Evolutionary conservation across 495 filamentous ascomycete genomes (phyloP), one percentile per base, ranked within the genome.

Genomic region (Hypomontagnella submonticulosa): DNA sequence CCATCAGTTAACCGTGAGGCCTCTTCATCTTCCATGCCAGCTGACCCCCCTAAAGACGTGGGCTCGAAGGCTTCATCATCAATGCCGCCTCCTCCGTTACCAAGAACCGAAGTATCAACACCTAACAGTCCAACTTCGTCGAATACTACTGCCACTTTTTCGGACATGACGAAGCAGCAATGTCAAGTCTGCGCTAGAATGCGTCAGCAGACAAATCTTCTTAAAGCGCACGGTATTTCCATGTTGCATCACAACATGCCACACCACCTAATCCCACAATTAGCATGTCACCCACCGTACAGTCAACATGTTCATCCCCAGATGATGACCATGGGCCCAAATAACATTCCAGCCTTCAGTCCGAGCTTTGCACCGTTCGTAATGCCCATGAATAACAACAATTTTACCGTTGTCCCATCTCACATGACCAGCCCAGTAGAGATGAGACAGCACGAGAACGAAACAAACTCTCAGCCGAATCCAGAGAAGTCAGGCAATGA

Each of bases 131-230:
- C 33, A 43, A 37, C 9, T 58, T 18, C 10, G 34, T 18, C 42
- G 19, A 19, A 1, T 13, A 19, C 50, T 10, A 40, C 16, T 38
- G 7, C 20, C 18, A 9, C 15, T 42, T 43, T 48, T 10, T 19
- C 42, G 38, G 59, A 58, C 16, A 16, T 37, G 1, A 27, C 57
- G 33, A 71, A 67, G 50, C 70, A 69, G 11, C 66, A 67, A n/a
- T 75, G 72, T 19, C 70, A 73, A 33, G 30, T 63, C 3, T 75
- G 70, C 34, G 30, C 34, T 11, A 68, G 47, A 13, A 61, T 73
- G 32, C 63, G 66, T 48, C 61, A 71, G 16, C 72, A 71, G 36
- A 63, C 53, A 40, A 65, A 65, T 19, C 6, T 70, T 43, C 32
- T 69, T n/a, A 57, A 68, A 54, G 33, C 53, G 11, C 71, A 72